A percentile compares a stretch with the other conserved stretches of the same genome.
Conservation (phyloP, 1,139 yeast species). For the Yamadazyma atmosphaerica region DNA sequence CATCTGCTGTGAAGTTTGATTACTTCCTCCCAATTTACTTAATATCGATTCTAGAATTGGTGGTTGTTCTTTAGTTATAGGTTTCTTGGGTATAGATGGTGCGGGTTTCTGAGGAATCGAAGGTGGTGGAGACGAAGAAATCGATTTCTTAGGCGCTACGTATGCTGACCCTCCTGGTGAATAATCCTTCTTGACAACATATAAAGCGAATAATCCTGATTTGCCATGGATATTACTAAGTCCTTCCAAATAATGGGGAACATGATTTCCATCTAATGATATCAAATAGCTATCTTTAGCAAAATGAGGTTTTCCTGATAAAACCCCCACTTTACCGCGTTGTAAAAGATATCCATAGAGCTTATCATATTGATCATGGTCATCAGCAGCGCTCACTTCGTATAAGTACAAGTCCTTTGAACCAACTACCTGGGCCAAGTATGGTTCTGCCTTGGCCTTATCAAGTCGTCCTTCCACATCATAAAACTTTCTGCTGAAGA, state of each 20-base stretch:
- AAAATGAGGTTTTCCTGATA: constrained; percentile 46
- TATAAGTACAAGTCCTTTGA: constrained; percentile 55
- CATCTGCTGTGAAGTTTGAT: neutral
- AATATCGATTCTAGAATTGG: constrained; percentile 22
- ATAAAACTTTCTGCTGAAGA: constrained; percentile 32
- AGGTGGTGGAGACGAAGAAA: neutral
- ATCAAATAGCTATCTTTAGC: constrained; percentile 70
- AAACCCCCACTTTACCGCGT: constrained; percentile 61
- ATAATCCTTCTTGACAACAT: constrained; percentile 48
- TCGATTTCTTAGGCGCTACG: constrained; percentile 1
- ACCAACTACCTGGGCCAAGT: constrained; percentile 49
- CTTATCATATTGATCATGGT: constrained; percentile 37
- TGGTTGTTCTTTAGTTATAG: constrained; percentile 2
- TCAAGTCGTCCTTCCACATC: constrained; percentile 67
- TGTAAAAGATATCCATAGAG: constrained; percentile 54
- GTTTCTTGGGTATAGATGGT: neutral
- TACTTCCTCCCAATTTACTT: constrained; percentile 19
- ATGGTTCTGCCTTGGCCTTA: constrained; percentile 52
- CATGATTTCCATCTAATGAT: constrained; percentile 32
- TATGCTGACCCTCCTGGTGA: constrained; percentile 16
- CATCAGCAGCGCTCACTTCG: constrained; percentile 30
- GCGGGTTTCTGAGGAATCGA: neutral
- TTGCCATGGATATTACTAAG: constrained; percentile 9
- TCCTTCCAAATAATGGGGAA: constrained; percentile 30
- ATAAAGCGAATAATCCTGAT: constrained; percentile 42